Evolutionary conservation across 2,329 filamentous ascomycete genomes (phyloP).

Genomic region (Cladosporium austrohemisphaericum): DNA sequence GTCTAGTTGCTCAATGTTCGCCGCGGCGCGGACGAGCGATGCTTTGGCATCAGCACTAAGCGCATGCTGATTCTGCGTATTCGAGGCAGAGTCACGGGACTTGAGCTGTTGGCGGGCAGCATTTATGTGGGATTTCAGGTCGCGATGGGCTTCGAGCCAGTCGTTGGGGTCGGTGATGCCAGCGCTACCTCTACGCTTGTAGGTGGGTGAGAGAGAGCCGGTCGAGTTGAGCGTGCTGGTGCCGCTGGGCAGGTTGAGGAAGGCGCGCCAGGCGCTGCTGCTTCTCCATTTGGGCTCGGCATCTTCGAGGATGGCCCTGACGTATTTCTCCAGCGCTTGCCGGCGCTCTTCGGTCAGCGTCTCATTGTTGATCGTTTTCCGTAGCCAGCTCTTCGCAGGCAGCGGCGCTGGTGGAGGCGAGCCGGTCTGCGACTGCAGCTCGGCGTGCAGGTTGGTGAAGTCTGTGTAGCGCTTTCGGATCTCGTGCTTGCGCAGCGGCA

Average conservation of each 20-base stretch:
- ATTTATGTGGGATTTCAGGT: constrained; percentile 68
- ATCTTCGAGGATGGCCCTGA: constrained; percentile 66
- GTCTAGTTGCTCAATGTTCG: constrained; percentile 60
- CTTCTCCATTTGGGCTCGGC: constrained; percentile 75
- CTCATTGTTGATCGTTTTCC: constrained; percentile 65
- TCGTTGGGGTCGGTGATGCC: constrained; percentile 51
- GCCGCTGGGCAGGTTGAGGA: constrained; percentile 64
- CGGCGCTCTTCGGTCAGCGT: constrained; percentile 70
- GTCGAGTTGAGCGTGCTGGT: constrained; percentile 27
- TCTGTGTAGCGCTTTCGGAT: constrained; percentile 81
- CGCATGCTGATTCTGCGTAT: constrained; percentile 58
- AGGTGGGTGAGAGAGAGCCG: constrained; percentile 40
- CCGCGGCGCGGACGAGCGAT: constrained; percentile 64
- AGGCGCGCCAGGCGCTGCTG: constrained; percentile 67
- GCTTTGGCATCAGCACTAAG: constrained; percentile 68
- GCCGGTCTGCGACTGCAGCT: constrained; percentile 59
- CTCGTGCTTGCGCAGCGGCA: constrained; percentile 71
- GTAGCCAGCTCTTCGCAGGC: constrained; percentile 73
- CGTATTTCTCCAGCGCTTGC: constrained; percentile 64
- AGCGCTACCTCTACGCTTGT: constrained; percentile 25
- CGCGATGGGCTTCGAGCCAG: constrained; percentile 73
- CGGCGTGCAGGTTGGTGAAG: constrained; percentile 63
- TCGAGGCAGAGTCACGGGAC: constrained; percentile 60
- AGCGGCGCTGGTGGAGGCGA: constrained; percentile 63
- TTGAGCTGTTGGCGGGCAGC: constrained; percentile 64